A percentile compares a stretch with the other conserved stretches of the same genome.
Conservation (phyloP, 768 basidiomycete species). For the Russula foetens region DNA sequence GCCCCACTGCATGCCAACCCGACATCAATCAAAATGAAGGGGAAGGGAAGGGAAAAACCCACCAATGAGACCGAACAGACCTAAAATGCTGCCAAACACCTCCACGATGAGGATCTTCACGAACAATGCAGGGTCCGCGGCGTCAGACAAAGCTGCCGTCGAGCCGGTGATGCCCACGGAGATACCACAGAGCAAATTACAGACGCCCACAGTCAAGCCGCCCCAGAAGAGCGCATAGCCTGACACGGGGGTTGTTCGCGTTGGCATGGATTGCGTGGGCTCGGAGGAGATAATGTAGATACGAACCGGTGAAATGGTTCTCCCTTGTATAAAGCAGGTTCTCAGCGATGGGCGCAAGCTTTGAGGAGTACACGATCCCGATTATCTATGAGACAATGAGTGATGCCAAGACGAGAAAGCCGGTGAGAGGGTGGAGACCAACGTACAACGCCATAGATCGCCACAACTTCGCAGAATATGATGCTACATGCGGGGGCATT, state of each 20-base stretch:
- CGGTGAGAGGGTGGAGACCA: not conserved
- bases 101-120: slow-evolving; percentile 97
- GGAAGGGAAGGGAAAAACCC: slow-evolving; percentile 25
- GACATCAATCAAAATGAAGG: not conserved
- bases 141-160: slow-evolving; percentile 91
- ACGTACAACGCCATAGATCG: slow-evolving; percentile 91
- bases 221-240: slow-evolving; percentile 97
- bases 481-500: slow-evolving; percentile 47
- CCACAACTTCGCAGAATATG: slow-evolving; percentile 99
- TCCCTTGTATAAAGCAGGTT: slow-evolving; percentile 67
- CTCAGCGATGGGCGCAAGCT: slow-evolving; percentile 54
- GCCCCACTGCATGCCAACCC: slow-evolving; percentile 46
- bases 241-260: slow-evolving; percentile 26
- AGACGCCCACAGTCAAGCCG: slow-evolving; percentile 86
- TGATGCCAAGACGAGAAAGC: not conserved
- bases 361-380: slow-evolving; percentile 91
- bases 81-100: slow-evolving; percentile 86
- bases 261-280: slow-evolving; percentile 1
- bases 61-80: slow-evolving; percentile 91
- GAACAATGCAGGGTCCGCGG: slow-evolving; percentile 88
- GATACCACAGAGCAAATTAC: slow-evolving; percentile 92
- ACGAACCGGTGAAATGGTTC: slow-evolving; percentile 86
- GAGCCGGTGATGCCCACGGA: slow-evolving; percentile 94
- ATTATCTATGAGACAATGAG: slow-evolving; percentile 57
- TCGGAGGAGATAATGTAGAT: not conserved